These are phyloP conservation scores for Tricladium varicosporioides DNA, from an alignment of 2,329 filamentous ascomycete species.

Conservation along the genomic window DNA sequence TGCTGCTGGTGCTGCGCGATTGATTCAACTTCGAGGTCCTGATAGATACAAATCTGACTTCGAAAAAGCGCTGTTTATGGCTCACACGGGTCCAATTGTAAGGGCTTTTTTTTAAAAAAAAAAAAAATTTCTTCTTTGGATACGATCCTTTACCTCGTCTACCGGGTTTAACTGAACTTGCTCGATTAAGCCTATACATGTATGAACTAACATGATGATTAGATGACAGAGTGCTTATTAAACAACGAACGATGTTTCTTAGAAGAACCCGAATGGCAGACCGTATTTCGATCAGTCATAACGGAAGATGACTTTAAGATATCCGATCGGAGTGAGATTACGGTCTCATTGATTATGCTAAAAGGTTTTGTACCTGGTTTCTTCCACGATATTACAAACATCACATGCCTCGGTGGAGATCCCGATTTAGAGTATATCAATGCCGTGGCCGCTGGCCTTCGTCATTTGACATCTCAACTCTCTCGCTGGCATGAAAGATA, in stretches of 20 bases:
- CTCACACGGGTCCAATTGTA: constrained; percentile 35
- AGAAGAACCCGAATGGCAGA: constrained; percentile 22
- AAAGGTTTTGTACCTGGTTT: constrained; percentile 29
- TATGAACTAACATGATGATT: neutral
- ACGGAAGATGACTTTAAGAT: constrained; percentile 14
- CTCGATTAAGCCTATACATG: neutral
- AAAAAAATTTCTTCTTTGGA: too few species aligned
- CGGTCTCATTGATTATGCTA: constrained; percentile 23
- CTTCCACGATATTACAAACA: constrained; percentile 31
- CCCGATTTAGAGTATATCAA: constrained; percentile 3
- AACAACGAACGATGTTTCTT: constrained; percentile 27
- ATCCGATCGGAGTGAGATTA: constrained; percentile 24
- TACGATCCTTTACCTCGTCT: too few species aligned
- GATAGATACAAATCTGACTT: constrained; percentile 34
- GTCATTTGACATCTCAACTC: constrained; percentile 17
- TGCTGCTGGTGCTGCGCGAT: constrained; percentile 31
- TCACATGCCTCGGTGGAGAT: constrained; percentile 11
- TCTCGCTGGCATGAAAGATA: constrained; percentile 17
- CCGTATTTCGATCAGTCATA: constrained; percentile 23
- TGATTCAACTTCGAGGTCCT: constrained; percentile 34
- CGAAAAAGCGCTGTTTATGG: constrained; percentile 37
- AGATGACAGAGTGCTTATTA: constrained; percentile 28
- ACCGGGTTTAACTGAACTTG: too few species aligned
- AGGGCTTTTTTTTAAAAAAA: neutral
- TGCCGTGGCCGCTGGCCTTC: constrained; percentile 3